Conservation (phyloP, 768 basidiomycete genomes). For the Lactarius akahatsu region DNA sequence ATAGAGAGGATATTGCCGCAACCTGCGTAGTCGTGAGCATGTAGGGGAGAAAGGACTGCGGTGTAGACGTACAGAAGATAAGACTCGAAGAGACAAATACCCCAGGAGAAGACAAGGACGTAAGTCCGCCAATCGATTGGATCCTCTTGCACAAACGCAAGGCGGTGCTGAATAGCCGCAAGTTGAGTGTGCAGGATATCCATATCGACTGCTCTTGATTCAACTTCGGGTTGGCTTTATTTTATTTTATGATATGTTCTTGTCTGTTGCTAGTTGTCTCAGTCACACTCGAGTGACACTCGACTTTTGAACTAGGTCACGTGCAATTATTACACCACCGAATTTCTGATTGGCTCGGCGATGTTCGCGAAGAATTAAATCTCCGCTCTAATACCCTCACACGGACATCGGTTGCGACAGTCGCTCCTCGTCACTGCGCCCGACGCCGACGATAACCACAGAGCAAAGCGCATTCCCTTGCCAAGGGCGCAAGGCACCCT, state of each 20-base stretch:
- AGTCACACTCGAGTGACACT: not conserved
- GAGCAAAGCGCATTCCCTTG: constrained; percentile 13
- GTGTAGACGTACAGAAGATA: constrained; percentile 70
- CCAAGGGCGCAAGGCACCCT: constrained; percentile 15
- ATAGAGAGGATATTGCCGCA: constrained; percentile 86
- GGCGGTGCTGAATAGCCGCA: constrained; percentile 49
- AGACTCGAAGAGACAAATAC: constrained; percentile 79
- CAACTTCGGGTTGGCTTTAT: no score
- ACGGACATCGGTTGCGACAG: constrained; percentile 21
- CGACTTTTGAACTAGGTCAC: not conserved
- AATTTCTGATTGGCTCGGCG: constrained; percentile 20
- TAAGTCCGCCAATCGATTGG: constrained; percentile 79
- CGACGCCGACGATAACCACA: constrained; percentile 26
- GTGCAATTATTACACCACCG: not conserved
- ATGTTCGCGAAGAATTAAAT: not conserved
- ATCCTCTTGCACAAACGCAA: constrained; percentile 72
- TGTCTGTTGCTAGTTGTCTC: not conserved
- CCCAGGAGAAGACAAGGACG: constrained; percentile 77
- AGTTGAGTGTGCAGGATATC: constrained; percentile 26
- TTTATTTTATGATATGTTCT: not conserved
- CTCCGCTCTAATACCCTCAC: constrained; percentile 24
- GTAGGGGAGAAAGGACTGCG: constrained; percentile 2
- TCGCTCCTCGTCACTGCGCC: constrained; percentile 26
- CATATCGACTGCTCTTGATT: constrained; percentile 10
- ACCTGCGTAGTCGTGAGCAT: constrained; percentile 34